Base-by-base conservation (phyloP, 164 flowering plant species). In the Buxus sempervirens region DNA sequence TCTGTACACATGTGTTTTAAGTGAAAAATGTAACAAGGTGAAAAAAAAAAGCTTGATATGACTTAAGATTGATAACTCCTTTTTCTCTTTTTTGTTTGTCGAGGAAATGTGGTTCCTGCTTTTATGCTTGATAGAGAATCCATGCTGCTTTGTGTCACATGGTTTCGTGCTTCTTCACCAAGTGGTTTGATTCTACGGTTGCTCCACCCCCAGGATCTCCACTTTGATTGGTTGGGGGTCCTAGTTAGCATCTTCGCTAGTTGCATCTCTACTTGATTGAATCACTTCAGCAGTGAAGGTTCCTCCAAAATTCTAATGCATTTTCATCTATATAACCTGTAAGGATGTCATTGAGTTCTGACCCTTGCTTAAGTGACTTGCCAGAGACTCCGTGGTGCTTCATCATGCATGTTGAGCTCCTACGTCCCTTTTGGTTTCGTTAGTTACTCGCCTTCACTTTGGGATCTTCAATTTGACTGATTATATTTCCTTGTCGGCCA, bases 151-250 rank as follows among this genome's bases (percentile, higher is more conserved):
- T 88, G 64, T 85, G 87, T 70, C 78, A 57, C 61, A 70, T 86
- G 90, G 78, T 86, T 86, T 82, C 82, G 74, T 83, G 81, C 84
- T 78, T 79, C 88, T 83, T 72, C 88, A 74, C 83, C 77, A 72
- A 70, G 70, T 77, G 82, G 80, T 72, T 79, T 75, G 75, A 69
- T 72, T 67, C 78, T 73, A 72, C 70, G 69, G 80, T 78, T 75
- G 82, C 82, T 72, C 76, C 81, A 62, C 66, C 55, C 77, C 70
- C 78, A 71, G 23, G 58, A 70, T 70, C 67, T 70, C 55, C 72
- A 62, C 20, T 66, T 56, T 66, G 69, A 55, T 22, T 63, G 57
- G 12, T 45, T 64, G 48, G 25, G 55, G 49, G 56, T 42, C 73
- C 48, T 58, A 63, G 63, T 63, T 45, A 62, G 58, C 63, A 26